Evolutionary conservation across 768 basidiomycete species (phyloP), one percentile per base, ranked within the genome.

Genomic region (Rhodotorula sphaerocarpa): DNA sequence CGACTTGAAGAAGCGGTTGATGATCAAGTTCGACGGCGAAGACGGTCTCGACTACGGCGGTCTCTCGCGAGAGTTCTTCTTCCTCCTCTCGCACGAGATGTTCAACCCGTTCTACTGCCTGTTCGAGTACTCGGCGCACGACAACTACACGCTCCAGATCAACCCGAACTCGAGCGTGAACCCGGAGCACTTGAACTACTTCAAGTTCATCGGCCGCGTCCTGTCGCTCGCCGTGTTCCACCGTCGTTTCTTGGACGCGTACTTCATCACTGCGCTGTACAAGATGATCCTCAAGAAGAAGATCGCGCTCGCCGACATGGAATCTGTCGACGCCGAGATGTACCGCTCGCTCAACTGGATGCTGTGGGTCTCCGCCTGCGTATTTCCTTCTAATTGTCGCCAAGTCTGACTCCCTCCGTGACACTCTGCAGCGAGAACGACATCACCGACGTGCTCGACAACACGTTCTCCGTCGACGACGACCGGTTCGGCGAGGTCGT

Each of bases 211-310:
- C 69, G 95, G 95, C 14, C 85, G 95, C 41, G 89, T 87, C 73
- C 80, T 97, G 57, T 91, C 92, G 55, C 82, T 97, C 47, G 93
- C 89, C 68, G 97, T 99, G 75, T 99, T 99, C 84, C 95, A 99
- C 75, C 85, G 95, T 57, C 88, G 95, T 15, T 99, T 99, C 85
- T 79, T 99, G 68, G 95, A 99, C 70, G 93, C 92, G 41, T 97
- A 97, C 81, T 99, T 99, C 76, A 96, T 97, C 70, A 91, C 93
- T 75, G 89, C 89, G 72, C 95, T 99, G 81, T 97, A 99, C 83
- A 99, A 97, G 80, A 96, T 96, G 92, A 92, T 97, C 63, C 75
- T 99, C 73, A 89, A 88, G 81, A 97, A 97, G 81, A 95, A 96
- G 78, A 91, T 97, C 36, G 86, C 86, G 0, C 76, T 97, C 44